phyloP scores from a whole-genome alignment of 2,329 filamentous ascomycete species.

The Septoria linicola region DNA sequence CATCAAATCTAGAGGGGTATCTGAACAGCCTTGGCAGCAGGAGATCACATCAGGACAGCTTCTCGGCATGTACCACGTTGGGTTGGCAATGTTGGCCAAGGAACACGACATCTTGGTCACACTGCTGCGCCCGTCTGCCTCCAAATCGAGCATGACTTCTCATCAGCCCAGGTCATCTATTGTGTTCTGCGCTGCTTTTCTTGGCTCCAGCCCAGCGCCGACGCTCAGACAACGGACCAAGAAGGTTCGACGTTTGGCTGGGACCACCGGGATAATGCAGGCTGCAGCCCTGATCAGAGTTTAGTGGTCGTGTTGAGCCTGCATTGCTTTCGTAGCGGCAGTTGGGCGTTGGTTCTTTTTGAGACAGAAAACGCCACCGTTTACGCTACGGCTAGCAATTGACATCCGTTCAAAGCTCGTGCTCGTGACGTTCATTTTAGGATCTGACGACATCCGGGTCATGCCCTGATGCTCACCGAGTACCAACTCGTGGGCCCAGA shows the following conservation, averaged over 20 bases:
- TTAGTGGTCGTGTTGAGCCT: not conserved
- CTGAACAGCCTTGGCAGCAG: too few relatives aligned
- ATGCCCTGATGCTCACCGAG: not conserved
- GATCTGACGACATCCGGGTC: not conserved
- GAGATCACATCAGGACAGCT: too few relatives aligned
- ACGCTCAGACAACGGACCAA: not conserved
- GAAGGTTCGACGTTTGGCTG: not conserved
- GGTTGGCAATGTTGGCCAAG: too few relatives aligned
- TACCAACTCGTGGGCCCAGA: not conserved
- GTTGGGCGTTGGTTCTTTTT: not conserved
- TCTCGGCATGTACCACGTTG: too few relatives aligned
- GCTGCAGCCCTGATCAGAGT: not conserved
- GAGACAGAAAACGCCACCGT: not conserved
- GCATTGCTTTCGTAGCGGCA: not conserved
- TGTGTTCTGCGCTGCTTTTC: not conserved
- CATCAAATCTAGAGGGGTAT: not conserved
- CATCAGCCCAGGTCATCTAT: not conserved
- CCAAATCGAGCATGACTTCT: too few relatives aligned
- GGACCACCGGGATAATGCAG: not conserved
- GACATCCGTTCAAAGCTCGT: too few relatives aligned
- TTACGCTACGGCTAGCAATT: not conserved
- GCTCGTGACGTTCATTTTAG: conserved; percentile 5
- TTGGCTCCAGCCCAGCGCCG: not conserved
- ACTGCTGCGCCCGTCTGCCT: too few relatives aligned
- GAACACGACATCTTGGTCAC: too few relatives aligned